These are phyloP conservation scores for Phytophthora capsici DNA, from an alignment of 352 stramenopile genomes.

Conservation along the genomic window DNA sequence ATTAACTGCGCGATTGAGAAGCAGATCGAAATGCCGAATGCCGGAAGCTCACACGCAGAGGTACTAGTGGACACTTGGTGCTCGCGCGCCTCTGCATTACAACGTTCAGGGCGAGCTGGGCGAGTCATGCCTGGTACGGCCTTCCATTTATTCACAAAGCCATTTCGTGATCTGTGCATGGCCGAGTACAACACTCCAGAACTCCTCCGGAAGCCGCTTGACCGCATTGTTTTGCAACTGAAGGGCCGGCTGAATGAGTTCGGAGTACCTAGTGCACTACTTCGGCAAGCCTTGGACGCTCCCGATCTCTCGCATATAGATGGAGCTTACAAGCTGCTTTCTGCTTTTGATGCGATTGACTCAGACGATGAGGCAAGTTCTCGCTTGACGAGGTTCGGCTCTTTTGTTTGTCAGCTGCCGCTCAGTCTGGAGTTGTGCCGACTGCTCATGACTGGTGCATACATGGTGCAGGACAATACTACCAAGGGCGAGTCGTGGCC, in stretches of 20 bases:
- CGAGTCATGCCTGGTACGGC: conserved; percentile 92
- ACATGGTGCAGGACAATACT: conserved; percentile 43
- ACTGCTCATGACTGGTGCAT: conserved; percentile 69
- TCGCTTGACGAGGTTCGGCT: conserved; percentile 76
- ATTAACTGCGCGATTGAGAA: conserved; percentile 89
- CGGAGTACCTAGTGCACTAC: conserved; percentile 69
- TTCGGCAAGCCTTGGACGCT: conserved; percentile 71
- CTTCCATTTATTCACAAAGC: conserved; percentile 90
- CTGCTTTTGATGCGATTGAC: conserved; percentile 74
- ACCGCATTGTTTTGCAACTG: conserved; percentile 81
- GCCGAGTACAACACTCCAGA: conserved; percentile 83
- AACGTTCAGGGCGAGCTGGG: conserved; percentile 89
- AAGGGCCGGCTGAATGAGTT: conserved; percentile 79
- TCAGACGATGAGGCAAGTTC: conserved; percentile 56
- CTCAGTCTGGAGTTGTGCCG: conserved; percentile 79
- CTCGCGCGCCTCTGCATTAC: conserved; percentile 90
- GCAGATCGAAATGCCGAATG: conserved; percentile 85
- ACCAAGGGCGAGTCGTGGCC: conserved; percentile 38
- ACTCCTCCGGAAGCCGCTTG: conserved; percentile 82
- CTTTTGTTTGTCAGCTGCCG: conserved; percentile 82
- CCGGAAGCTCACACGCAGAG: conserved; percentile 65
- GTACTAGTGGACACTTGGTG: conserved; percentile 93
- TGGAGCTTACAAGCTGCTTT: conserved; percentile 79
- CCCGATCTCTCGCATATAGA: conserved; percentile 74
- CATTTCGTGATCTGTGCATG: conserved; percentile 75